Percentiles rank a stretch among this genome's conserved stretches.
These are phyloP conservation scores for Pseudocercospora pini-densiflorae DNA, from an alignment of 2,329 filamentous ascomycete genomes.

Conservation along the genomic window DNA sequence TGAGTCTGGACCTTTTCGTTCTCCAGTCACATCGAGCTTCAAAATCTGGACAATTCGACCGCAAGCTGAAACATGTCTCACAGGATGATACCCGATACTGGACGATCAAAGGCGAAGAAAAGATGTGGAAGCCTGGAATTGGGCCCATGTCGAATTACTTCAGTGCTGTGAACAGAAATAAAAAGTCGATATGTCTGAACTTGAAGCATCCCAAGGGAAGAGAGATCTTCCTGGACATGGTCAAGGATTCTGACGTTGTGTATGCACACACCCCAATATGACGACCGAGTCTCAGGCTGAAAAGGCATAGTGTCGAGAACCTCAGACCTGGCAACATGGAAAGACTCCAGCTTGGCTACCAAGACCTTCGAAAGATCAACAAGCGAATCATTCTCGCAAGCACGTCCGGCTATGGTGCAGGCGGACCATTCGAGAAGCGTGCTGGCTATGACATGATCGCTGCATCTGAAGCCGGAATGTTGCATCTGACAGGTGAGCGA, in stretches of 20 bases:
- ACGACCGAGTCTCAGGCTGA: slow-evolving; percentile 4
- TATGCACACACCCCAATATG: background rate
- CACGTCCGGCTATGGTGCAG: slow-evolving; percentile 50
- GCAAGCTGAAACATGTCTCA: slow-evolving; percentile 1
- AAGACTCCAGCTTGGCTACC: slow-evolving; percentile 48
- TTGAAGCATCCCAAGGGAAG: slow-evolving; percentile 45
- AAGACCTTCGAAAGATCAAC: slow-evolving; percentile 43
- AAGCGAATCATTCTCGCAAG: slow-evolving; percentile 49
- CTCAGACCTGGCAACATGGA: slow-evolving; percentile 51
- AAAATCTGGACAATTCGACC: background rate
- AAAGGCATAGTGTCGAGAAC: slow-evolving; percentile 43
- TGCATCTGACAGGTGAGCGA: slow-evolving; percentile 51
- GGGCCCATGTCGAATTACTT: slow-evolving; percentile 45
- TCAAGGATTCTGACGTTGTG: slow-evolving; percentile 45
- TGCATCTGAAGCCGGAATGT: slow-evolving; percentile 49
- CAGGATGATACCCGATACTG: slow-evolving; percentile 36
- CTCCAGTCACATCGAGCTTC: background rate
- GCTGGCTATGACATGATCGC: slow-evolving; percentile 55
- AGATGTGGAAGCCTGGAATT: slow-evolving; percentile 31
- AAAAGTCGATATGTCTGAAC: slow-evolving; percentile 46
- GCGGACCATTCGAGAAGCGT: slow-evolving; percentile 48
- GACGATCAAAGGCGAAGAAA: slow-evolving; percentile 32
- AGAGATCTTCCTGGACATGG: slow-evolving; percentile 43
- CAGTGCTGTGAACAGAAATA: slow-evolving; percentile 52
- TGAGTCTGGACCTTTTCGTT: background rate